Evolutionary conservation across 306 rosid genomes (phyloP).

Genomic region (Acacia crassicarpa): DNA sequence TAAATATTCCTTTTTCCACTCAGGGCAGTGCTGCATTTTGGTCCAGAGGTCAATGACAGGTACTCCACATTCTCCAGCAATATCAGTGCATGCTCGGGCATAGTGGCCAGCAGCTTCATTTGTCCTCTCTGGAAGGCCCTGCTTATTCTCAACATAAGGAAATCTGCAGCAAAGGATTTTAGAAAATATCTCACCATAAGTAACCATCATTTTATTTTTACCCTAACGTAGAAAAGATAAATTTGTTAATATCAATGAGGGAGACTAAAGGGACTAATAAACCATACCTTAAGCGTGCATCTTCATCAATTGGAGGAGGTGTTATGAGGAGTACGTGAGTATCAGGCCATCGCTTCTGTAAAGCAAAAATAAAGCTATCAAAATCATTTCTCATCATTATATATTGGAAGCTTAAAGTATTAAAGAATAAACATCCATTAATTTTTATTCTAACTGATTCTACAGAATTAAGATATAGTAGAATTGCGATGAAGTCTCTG

Average conservation of each 20-base stretch:
- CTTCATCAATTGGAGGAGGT: conserved; percentile 92
- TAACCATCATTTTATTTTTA: not conserved
- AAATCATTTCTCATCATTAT: not conserved
- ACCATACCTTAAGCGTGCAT: conserved; percentile 61
- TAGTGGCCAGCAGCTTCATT: conserved; percentile 79
- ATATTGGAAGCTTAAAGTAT: conserved; percentile 1
- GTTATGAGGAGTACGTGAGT: conserved; percentile 66
- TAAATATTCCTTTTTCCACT: conserved; percentile 54
- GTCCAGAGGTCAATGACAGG: conserved; percentile 77
- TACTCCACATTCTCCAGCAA: conserved; percentile 58
- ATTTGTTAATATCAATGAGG: not conserved
- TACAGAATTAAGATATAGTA: not conserved
- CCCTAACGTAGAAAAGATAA: not conserved
- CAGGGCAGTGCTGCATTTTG: conserved; percentile 69
- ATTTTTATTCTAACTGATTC: not conserved
- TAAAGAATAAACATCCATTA: not conserved
- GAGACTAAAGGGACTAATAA: conserved; percentile 11
- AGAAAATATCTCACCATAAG: not conserved
- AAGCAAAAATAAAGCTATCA: conserved; percentile 19
- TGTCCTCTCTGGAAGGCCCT: conserved; percentile 80
- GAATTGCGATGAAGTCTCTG: not conserved
- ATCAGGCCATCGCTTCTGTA: conserved; percentile 73
- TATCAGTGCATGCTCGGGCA: conserved; percentile 64
- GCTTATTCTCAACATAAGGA: conserved; percentile 61
- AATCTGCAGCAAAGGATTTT: conserved; percentile 35